These are phyloP conservation scores for Aspergillus sp. DNA, from an alignment of 2,329 filamentous ascomycete genomes.

Conservation along the genomic window DNA sequence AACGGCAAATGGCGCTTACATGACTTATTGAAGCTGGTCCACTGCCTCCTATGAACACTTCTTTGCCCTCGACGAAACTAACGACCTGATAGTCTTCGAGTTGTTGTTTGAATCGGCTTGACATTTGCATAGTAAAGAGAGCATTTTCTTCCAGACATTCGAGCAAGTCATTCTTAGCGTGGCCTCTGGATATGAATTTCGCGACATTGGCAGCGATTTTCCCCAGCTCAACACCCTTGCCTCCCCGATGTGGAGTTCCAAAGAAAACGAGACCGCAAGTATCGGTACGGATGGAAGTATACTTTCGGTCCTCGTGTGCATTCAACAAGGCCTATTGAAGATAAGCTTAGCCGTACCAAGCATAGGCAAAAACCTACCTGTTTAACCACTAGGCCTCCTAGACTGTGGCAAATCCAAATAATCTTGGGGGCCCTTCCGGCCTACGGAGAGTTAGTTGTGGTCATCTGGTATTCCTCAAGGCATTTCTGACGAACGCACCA, in stretches of 20 bases:
- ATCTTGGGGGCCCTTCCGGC: slow-evolving; percentile 27
- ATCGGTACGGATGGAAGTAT: slow-evolving; percentile 31
- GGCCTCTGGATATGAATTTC: slow-evolving; percentile 30
- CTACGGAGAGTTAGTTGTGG: slow-evolving; percentile 9
- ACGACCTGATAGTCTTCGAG: slow-evolving; percentile 35
- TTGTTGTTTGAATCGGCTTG: slow-evolving; percentile 33
- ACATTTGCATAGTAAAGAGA: slow-evolving; percentile 33
- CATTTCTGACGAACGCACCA: slow-evolving; percentile 12
- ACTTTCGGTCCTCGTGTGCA: slow-evolving; percentile 36
- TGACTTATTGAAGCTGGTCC: slow-evolving; percentile 33
- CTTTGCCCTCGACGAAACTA: slow-evolving; percentile 36
- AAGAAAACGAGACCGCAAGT: slow-evolving; percentile 37
- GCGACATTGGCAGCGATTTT: slow-evolving; percentile 36
- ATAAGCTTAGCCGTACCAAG: neutral
- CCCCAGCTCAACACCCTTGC: slow-evolving; percentile 32
- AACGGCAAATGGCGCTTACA: slow-evolving; percentile 20
- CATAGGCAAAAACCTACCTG: slow-evolving; percentile 18
- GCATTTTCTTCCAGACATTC: slow-evolving; percentile 32
- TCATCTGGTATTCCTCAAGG: no score
- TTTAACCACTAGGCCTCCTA: slow-evolving; percentile 34
- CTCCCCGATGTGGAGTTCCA: slow-evolving; percentile 35
- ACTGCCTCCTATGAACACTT: slow-evolving; percentile 27
- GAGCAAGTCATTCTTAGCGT: slow-evolving; percentile 31
- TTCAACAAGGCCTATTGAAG: slow-evolving; percentile 30
- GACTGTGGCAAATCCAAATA: slow-evolving; percentile 32